Base-by-base conservation (phyloP, 2,329 filamentous ascomycete genomes). In the Dryadomyces quercus-mongolicae region DNA sequence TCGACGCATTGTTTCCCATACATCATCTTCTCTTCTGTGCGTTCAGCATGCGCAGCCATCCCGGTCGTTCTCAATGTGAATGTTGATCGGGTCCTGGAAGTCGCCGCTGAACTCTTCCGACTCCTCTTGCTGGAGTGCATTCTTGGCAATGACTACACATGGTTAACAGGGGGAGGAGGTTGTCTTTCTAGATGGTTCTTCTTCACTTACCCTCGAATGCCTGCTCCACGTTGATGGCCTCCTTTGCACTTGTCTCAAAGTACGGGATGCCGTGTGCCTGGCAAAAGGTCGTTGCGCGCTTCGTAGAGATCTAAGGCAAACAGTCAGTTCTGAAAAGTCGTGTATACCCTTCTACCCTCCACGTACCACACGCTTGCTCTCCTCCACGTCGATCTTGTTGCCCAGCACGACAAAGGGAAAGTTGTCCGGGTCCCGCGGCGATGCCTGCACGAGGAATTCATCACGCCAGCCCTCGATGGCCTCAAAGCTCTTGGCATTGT, bases 401-500 rank as follows among this genome's bases (percentile, higher is more conserved):
- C 93, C 93, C 56, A 98, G 81, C 43, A 98, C 93, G 57, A 96
- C 93, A 67, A 98, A 98, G 51, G 93, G 93, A 70, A 98, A 98
- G 70, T 87, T 95, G 68, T 96, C 91, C 1, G 93, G 93, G 64
- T 98, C 93, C 66, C 94, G 84, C 5, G 93, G 93, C 61, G 89
- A 95, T 7, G 93, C 93, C 72, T 98, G 93, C 62, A 98, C 95
- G 62, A 98, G 72, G 67, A 98, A 98, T 70, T 98, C 93, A 67
- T 98, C 93, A 65, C 93, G 81, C 93, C 93, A 98, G 72, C 90
- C 95, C 69, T 98, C 93, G 57, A 98, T 81, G 15, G 92, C 94
- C 69, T 98, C 93, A 70, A 98, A 98, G 70, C 90, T 95, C 81
- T 98, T 98, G 58, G 91, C 87, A 70, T 96, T 97, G 76, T 98